Conservation (phyloP, 192 early-diverging fungal species). For the Gamsiella multidivaricata region DNA sequence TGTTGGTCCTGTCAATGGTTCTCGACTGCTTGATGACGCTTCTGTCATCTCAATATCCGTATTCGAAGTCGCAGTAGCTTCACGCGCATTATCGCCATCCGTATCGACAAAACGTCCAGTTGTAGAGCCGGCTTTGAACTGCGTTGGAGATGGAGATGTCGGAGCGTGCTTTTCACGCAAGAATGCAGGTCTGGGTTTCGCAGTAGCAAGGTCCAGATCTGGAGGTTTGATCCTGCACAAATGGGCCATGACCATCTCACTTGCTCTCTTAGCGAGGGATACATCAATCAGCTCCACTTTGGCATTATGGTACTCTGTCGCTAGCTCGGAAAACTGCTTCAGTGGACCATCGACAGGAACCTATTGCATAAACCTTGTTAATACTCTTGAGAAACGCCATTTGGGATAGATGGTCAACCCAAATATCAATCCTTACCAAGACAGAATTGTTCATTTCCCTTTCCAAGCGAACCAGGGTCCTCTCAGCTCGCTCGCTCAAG, state of each 20-base stretch:
- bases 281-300: conserved; percentile 22
- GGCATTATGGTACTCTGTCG: conserved; percentile 11
- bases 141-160: neutral
- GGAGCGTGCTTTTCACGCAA: neutral
- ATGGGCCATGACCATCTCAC: conserved; percentile 22
- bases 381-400: too few species aligned
- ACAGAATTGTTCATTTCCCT: neutral
- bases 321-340: neutral
- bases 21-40: too few species aligned
- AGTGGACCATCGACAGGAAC: conserved; percentile 9
- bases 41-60: too few species aligned
- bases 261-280: conserved; percentile 11
- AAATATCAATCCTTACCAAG: conserved; percentile 11
- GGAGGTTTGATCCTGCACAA: neutral
- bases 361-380: too few species aligned
- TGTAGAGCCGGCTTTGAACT: neutral
- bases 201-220: conserved; percentile 11
- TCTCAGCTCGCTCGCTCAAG: neutral
- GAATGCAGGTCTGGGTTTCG: conserved; percentile 19
- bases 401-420: neutral
- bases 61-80: too few species aligned
- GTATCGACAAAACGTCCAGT: too few species aligned
- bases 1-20: too few species aligned
- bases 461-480: conserved; percentile 18
- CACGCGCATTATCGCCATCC: too few species aligned